These are phyloP conservation scores for Thalassiosira profunda DNA, from an alignment of 108 stramenopile genomes.

Conservation along the genomic window DNA sequence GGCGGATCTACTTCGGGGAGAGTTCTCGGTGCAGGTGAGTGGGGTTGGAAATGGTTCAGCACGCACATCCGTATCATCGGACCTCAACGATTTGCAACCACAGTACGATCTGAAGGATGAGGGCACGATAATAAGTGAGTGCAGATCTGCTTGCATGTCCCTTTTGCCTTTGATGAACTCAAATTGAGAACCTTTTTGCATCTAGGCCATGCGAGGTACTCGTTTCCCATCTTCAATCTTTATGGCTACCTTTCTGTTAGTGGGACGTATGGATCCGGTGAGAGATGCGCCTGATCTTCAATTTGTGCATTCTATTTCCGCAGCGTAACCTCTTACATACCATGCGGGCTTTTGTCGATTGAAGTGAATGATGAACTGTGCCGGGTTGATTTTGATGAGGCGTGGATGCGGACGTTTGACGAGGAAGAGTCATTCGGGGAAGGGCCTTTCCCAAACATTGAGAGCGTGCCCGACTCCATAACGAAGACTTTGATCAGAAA, in stretches of 20 bases:
- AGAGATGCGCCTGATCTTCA: background rate
- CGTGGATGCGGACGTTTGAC: conserved; percentile 54
- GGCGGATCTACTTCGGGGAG: conserved; percentile 22
- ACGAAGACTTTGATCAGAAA: conserved; percentile 54
- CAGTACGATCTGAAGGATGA: conserved; percentile 57
- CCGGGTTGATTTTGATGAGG: conserved; percentile 79
- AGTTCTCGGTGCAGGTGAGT: conserved; percentile 20
- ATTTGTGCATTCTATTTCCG: background rate
- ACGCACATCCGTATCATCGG: too few species aligned
- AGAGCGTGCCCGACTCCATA: conserved; percentile 59
- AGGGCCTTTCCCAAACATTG: conserved; percentile 44
- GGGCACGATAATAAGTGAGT: conserved; percentile 54
- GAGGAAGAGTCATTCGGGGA: conserved; percentile 10
- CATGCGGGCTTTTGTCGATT: too few species aligned
- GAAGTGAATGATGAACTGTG: conserved; percentile 52
- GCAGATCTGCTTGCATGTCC: too few species aligned
- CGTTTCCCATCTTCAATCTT: conserved; percentile 52
- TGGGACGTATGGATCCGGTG: conserved; percentile 66
- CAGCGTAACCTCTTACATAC: too few species aligned
- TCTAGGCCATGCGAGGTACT: conserved; percentile 60
- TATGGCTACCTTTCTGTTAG: conserved; percentile 67
- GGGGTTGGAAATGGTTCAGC: background rate
- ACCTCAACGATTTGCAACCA: too few species aligned
- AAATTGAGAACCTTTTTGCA: too few species aligned
- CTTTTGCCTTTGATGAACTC: too few species aligned